Conservation (phyloP, 2,329 filamentous ascomycete genomes). For the Immersiporthe knoxdaviesiana region DNA sequence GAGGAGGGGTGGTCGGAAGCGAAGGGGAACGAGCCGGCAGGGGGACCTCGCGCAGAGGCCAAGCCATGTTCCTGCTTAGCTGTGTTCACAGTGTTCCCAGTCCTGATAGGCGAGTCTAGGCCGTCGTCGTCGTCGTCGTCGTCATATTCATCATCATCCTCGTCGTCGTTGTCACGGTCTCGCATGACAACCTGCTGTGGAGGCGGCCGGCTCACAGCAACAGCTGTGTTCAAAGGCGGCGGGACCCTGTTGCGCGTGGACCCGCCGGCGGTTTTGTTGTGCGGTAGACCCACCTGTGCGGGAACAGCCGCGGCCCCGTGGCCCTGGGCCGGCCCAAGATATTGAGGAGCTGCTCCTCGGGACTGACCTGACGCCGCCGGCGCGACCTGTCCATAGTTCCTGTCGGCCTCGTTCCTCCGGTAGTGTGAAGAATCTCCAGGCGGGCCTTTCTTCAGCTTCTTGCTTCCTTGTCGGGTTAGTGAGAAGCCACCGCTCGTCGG, state of each 20-base stretch:
- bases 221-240: conserved; percentile 23
- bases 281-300: conserved; percentile 19
- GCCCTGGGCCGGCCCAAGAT: conserved; percentile 4
- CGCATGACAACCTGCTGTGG: conserved; percentile 8
- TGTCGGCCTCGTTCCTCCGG: conserved; percentile 48
- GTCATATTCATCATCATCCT: conserved; percentile 21
- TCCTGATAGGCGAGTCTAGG: conserved; percentile 27
- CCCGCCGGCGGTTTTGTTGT: conserved; percentile 23
- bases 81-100: conserved; percentile 33
- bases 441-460: conserved; percentile 62
- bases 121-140: conserved; percentile 30
- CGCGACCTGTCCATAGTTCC: conserved; percentile 33
- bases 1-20: conserved; percentile 18
- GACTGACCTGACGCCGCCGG: conserved; percentile 2
- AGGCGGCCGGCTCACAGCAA: conserved; percentile 12
- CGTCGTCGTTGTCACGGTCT: conserved; percentile 21
- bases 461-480: conserved; percentile 55
- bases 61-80: conserved; percentile 29
- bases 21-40: conserved; percentile 23
- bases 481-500: conserved; percentile 41
- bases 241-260: conserved; percentile 28
- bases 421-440: conserved; percentile 55
- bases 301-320: conserved; percentile 23
- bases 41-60: conserved; percentile 26
- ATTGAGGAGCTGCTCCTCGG: conserved; percentile 17